Evolutionary conservation across 371 early-diverging fungal genomes (phyloP), one percentile per base, ranked within the genome.

Genomic region (Zychaea mexicana): DNA sequence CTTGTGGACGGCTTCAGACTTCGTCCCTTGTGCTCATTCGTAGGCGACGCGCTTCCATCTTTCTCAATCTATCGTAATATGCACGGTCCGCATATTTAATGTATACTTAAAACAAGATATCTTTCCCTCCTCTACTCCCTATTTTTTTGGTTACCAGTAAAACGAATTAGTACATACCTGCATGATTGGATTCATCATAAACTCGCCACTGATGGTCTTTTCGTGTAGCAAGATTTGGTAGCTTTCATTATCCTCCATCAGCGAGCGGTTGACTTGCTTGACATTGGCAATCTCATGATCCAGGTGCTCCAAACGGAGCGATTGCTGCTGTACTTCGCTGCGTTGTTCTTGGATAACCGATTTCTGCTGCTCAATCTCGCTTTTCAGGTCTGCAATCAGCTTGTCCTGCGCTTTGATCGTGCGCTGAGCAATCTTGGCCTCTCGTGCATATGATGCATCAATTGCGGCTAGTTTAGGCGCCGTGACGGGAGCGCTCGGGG

Each of bases 171-270:
- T n/a, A n/a, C n/a, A n/a, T 78, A 75, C 79, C 83, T 85, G 74
- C 81, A 84, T 66, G 64, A 82, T 65, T 56, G 84, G 75, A 65
- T 83, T 74, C 78, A 91, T 92, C 74, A 84, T 84, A 49, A 89
- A 85, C 60, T 91, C 91, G 62, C 94, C 94, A 69, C 81, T 89
- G 73, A 93, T 87, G 4, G 93, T 90, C 68, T 87, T 89, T 76
- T 93, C 91, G 56, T 91, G 90, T 62, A 93, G 66, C 55, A 95
- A 75, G 27, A 91, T 75, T 70, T 94, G 94, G 74, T 88, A 93
- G 47, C 90, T 86, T 72, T 94, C 95, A 73, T 90, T 92, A 54
- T 94, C 95, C 64, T 94, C 93, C 88, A 88, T 86, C 56, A 94
- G 72, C 2, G 86, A 79, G 57, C 77, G 79, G 70, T 92, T 92